phyloP scores from a whole-genome alignment of 2,329 filamentous ascomycete species.

The Aspergillus hortae region DNA sequence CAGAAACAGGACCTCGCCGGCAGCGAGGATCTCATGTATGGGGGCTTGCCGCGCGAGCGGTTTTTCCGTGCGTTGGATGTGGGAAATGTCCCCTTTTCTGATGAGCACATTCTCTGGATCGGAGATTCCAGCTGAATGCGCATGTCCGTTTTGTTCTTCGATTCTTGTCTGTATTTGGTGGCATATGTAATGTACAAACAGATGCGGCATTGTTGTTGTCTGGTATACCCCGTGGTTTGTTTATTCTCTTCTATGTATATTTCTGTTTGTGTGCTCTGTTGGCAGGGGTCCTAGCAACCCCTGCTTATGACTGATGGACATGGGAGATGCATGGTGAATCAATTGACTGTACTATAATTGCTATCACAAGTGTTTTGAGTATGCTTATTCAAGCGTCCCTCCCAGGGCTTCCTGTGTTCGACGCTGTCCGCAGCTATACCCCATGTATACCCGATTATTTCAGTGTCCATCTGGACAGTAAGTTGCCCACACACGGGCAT shows the following conservation, averaged over 20 bases:
- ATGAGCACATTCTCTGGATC: constrained; percentile 28
- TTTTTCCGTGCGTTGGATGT: constrained; percentile 31
- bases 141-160: not conserved
- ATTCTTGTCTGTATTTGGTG: not conserved
- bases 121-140: constrained; percentile 12
- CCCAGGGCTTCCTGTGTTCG: no score
- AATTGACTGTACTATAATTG: not conserved
- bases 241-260: not conserved
- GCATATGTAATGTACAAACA: constrained; percentile 11
- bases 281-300: not conserved
- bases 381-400: no score
- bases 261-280: not conserved
- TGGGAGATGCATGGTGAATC: not conserved
- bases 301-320: not conserved
- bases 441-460: no score
- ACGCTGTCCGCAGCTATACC: no score
- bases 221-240: not conserved
- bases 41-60: constrained; percentile 24
- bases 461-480: no score
- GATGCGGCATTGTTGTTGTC: not conserved
- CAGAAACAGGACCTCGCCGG: constrained; percentile 15
- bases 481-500: no score
- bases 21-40: constrained; percentile 45
- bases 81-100: constrained; percentile 21
- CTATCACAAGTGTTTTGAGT: not conserved